Conservation (phyloP, 2,329 filamentous ascomycete genomes). For the Furcasterigmium sp. region DNA sequence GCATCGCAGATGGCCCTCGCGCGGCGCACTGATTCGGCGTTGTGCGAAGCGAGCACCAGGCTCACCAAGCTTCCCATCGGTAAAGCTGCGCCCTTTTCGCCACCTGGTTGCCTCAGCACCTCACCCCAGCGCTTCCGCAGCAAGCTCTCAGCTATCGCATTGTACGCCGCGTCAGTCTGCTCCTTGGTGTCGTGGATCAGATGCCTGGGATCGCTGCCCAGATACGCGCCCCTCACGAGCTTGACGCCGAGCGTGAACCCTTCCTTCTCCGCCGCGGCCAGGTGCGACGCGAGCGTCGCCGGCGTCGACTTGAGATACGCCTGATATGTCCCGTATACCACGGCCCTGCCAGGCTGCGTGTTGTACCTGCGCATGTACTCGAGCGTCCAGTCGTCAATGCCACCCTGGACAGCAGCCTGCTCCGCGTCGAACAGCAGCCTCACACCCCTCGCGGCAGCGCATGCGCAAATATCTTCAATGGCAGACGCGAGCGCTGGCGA, state of each 20-base stretch:
- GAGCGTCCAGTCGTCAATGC: slow-evolving; percentile 77
- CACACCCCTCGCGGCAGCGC: slow-evolving; percentile 64
- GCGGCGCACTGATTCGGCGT: slow-evolving; percentile 62
- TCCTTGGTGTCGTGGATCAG: slow-evolving; percentile 68
- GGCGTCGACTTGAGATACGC: slow-evolving; percentile 66
- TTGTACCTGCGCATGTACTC: slow-evolving; percentile 76
- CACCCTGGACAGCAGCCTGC: slow-evolving; percentile 70
- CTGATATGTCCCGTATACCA: slow-evolving; percentile 79
- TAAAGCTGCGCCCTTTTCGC: slow-evolving; percentile 37
- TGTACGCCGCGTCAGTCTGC: slow-evolving; percentile 67
- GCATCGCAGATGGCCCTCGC: slow-evolving; percentile 47
- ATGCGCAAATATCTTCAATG: slow-evolving; percentile 69
- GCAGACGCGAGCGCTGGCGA: slow-evolving; percentile 60
- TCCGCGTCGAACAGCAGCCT: slow-evolving; percentile 82
- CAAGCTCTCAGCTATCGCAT: slow-evolving; percentile 63
- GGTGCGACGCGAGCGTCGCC: slow-evolving; percentile 50
- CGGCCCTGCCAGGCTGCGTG: slow-evolving; percentile 49
- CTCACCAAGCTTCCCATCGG: slow-evolving; percentile 50
- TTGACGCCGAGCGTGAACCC: slow-evolving; percentile 68
- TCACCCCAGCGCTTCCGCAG: slow-evolving; percentile 58
- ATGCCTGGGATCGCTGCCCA: slow-evolving; percentile 63
- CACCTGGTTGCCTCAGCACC: slow-evolving; percentile 31
- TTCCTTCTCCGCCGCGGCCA: slow-evolving; percentile 51
- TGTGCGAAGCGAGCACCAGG: slow-evolving; percentile 79
- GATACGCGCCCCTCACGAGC: slow-evolving; percentile 70